Percentiles rank a stretch among this genome's conserved stretches.
These are phyloP conservation scores for Puccinia polysora DNA, from an alignment of 1,284 basidiomycete species.

Conservation along the genomic window DNA sequence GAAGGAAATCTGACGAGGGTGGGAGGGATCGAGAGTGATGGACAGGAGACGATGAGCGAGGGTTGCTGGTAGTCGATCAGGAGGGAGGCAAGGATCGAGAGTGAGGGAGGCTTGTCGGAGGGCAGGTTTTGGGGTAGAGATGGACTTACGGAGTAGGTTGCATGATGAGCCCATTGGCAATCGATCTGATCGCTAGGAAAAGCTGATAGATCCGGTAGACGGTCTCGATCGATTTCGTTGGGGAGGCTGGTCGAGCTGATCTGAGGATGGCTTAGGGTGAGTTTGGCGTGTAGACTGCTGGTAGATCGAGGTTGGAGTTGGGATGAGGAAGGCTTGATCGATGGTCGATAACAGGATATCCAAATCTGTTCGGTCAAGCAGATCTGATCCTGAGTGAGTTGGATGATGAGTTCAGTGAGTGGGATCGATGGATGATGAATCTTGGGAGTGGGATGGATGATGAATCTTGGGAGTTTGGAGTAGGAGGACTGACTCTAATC, in stretches of 20 bases:
- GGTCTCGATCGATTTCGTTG: neutral
- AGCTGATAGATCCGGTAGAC: too few species aligned
- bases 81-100: neutral
- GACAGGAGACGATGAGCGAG: conserved; percentile 2
- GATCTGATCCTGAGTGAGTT: neutral
- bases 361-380: conserved; percentile 27
- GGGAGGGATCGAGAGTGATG: conserved; percentile 16
- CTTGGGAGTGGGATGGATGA: neutral
- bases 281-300: conserved; percentile 22
- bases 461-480: neutral
- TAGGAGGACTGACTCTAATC: neutral
- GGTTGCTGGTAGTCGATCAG: conserved; percentile 4
- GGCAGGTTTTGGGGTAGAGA: neutral
- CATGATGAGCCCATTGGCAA: conserved; percentile 3
- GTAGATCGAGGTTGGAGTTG: too few species aligned
- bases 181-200: conserved; percentile 6
- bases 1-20: conserved; percentile 23
- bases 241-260: neutral
- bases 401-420: neutral
- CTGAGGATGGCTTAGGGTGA: neutral
- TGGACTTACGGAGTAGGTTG: conserved; percentile 19
- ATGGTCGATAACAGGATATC: conserved; percentile 19
- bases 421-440: too few species aligned
- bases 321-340: too few species aligned
- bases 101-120: neutral